Evolutionary conservation across 768 basidiomycete species (phyloP), one percentile per base, ranked within the genome.

Genomic region (Chalciporus piperatus): DNA sequence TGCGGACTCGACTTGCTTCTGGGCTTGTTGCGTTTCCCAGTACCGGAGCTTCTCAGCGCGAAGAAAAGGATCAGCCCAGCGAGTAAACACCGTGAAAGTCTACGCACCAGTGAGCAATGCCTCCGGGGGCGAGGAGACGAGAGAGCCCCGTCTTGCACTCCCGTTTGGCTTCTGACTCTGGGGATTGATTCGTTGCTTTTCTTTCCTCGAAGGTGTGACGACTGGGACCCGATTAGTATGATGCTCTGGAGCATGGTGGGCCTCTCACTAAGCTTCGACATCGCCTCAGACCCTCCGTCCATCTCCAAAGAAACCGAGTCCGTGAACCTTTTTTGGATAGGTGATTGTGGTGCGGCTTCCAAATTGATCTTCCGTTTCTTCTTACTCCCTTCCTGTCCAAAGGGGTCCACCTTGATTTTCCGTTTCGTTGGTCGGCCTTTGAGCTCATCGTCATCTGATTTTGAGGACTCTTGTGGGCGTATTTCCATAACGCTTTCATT

Each of bases 361-460:
- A 7, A 17, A n/a, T 50, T 56, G 48, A 67, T 71, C 42, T 72
- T 78, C 58, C 76, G 81, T 66, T 75, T 80, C 58, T 73, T 75
- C 54, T 74, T 69, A 40, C 66, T 65, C 41, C 63, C 62, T 45
- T 67, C 71, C 3, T 47, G 45, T 13, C 62, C 64, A 55, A 88
- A 89, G 0, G 83, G 84, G 58, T 89, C 87, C 16, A 71, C 56
- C 52, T 76, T 77, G 10, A 70, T 68, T 61, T 82, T 86, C 66
- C 84, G 87, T 65, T 77, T 81, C 55, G 80, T 76, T 4, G 79
- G 74, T 20, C 76, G 70, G 0, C 79, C 78, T 63, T 80, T 75
- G 58, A 79, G 83, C 58, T 78, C 79, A 27, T 85, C 84, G 40
- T 78, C 75, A 37, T 78, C 75, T 37, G 67, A 60, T 32, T 54